phyloP scores from a whole-genome alignment of 1,284 basidiomycete genomes.

The Polyporus tsugae region DNA sequence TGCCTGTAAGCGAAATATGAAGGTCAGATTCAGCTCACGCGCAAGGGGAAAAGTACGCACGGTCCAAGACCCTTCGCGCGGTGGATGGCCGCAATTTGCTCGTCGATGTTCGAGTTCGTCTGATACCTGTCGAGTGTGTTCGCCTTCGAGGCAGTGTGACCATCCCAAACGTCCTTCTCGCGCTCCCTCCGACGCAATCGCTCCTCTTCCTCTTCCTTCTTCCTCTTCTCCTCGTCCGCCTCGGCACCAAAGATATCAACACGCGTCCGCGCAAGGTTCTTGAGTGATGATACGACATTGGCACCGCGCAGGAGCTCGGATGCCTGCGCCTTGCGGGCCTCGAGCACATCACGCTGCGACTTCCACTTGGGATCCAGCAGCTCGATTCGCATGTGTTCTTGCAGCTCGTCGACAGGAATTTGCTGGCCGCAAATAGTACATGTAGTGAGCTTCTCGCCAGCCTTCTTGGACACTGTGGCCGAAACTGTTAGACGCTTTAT shows the following conservation, averaged over 20 bases:
- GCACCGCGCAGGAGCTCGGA: slow-evolving; percentile 90
- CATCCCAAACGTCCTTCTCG: slow-evolving; percentile 96
- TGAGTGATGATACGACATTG: slow-evolving; percentile 91
- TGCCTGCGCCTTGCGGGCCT: slow-evolving; percentile 89
- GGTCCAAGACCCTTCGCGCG: slow-evolving; percentile 87
- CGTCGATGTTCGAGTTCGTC: slow-evolving; percentile 90
- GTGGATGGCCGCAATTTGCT: slow-evolving; percentile 94
- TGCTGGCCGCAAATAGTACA: slow-evolving; percentile 95
- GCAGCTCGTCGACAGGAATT: slow-evolving; percentile 93
- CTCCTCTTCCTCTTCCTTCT: slow-evolving; percentile 87
- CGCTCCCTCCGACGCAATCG: slow-evolving; percentile 79
- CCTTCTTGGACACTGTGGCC: slow-evolving; percentile 70
- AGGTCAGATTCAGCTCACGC: slow-evolving; percentile 23
- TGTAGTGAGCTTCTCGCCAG: slow-evolving; percentile 78
- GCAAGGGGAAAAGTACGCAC: slow-evolving; percentile 44
- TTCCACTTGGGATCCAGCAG: slow-evolving; percentile 98
- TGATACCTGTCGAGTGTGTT: slow-evolving; percentile 91
- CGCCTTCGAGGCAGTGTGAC: slow-evolving; percentile 90
- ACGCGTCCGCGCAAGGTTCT: slow-evolving; percentile 89
- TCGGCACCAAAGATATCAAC: slow-evolving; percentile 95
- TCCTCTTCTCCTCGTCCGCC: slow-evolving; percentile 87
- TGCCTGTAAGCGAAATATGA: slow-evolving; percentile 52
- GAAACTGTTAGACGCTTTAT: neutral
- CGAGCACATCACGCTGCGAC: slow-evolving; percentile 88
- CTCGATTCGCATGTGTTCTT: slow-evolving; percentile 99